Percentiles rank a stretch among this genome's conserved stretches.
Evolutionary conservation across 345 rosid species (phyloP).

Genomic region (Erodium maritimum): DNA sequence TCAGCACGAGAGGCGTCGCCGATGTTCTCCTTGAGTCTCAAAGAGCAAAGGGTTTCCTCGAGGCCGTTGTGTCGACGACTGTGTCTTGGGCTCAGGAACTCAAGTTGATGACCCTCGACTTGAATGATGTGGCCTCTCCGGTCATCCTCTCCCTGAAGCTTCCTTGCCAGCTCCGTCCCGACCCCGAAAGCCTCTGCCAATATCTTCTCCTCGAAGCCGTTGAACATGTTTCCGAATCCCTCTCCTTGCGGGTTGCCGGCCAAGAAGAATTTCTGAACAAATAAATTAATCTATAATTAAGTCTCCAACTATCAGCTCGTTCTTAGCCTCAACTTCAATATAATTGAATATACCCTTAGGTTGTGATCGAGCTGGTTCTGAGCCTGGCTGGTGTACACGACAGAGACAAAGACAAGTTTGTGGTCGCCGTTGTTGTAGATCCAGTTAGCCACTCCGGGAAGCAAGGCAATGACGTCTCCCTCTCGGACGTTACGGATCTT

Average conservation of each 20-base stretch:
- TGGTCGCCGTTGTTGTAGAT: conserved; percentile 27
- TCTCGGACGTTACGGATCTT: conserved; percentile 20
- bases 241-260: conserved; percentile 33
- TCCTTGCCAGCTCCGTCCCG: conserved; percentile 29
- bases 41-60: conserved; percentile 48
- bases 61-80: conserved; percentile 49
- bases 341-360: conserved; percentile 18
- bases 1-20: conserved; percentile 40
- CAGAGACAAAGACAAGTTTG: conserved; percentile 21
- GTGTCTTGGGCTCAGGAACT: conserved; percentile 21
- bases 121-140: conserved; percentile 46
- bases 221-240: conserved; percentile 23
- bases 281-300: too few relatives aligned
- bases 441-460: conserved; percentile 37
- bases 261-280: conserved; percentile 32
- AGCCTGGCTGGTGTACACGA: conserved; percentile 20
- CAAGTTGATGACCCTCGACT: conserved; percentile 25
- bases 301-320: too few relatives aligned
- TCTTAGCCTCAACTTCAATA: too few relatives aligned
- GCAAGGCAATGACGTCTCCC: conserved; percentile 35
- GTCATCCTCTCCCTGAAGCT: conserved; percentile 28
- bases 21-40: conserved; percentile 33
- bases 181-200: conserved; percentile 36
- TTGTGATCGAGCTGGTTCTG: conserved; percentile 39
- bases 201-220: conserved; percentile 28